phyloP scores from a whole-genome alignment of 345 rosid genomes.

The Reutealis trisperma region DNA sequence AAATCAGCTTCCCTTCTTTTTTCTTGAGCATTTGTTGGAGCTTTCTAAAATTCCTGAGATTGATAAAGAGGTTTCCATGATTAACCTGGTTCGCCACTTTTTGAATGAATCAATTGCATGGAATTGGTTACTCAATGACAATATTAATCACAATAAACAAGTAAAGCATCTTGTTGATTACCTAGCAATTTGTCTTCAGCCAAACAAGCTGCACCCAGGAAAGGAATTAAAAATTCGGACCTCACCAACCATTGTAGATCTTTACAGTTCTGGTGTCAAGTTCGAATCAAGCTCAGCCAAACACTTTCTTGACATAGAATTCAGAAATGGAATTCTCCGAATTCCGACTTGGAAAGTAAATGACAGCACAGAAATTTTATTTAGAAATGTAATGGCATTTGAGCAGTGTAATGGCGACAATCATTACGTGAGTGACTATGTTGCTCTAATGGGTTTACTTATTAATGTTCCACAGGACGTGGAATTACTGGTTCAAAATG shows the following conservation, averaged over 20 bases:
- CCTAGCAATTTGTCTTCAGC: not conserved
- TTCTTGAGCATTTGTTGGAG: not conserved
- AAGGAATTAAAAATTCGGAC: too few species aligned
- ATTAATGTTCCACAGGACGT: conserved; percentile 11
- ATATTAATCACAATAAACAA: not conserved
- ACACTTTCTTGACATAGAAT: conserved; percentile 11
- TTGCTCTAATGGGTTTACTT: conserved; percentile 2
- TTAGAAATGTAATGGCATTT: conserved; percentile 17
- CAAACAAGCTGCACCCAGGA: not conserved
- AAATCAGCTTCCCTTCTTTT: conserved; percentile 2
- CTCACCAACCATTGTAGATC: not conserved
- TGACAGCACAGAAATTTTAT: not conserved
- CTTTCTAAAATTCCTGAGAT: not conserved
- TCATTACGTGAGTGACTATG: not conserved
- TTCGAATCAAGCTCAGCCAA: not conserved
- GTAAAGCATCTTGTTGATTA: not conserved
- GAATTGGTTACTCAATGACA: not conserved
- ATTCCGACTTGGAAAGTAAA: conserved; percentile 8
- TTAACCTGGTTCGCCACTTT: not conserved
- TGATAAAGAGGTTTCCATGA: not conserved
- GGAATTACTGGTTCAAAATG: conserved; percentile 1
- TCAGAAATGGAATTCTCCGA: not conserved
- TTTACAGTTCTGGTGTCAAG: conserved; percentile 22
- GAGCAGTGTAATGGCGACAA: not conserved
- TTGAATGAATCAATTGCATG: not conserved